Evolutionary conservation across 2,329 filamentous ascomycete genomes (phyloP).

Genomic region (Botrytis hyacinthi): DNA sequence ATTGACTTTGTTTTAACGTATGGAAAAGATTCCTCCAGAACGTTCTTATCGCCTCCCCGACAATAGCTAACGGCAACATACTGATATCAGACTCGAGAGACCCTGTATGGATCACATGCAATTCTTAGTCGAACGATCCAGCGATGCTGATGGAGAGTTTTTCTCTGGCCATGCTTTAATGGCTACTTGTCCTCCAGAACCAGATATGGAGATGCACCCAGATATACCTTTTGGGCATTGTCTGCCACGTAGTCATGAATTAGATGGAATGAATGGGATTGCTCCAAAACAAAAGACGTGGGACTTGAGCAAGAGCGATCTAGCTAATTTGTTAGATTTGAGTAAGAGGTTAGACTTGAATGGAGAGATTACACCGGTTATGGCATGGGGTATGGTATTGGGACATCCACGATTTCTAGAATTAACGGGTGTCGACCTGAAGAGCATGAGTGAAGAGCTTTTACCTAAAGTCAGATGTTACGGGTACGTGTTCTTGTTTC

Average conservation of each 20-base stretch:
- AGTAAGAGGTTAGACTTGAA: conserved; percentile 80
- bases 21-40: conserved; percentile 57
- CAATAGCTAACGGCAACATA: conserved; percentile 48
- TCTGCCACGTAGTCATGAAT: conserved; percentile 18
- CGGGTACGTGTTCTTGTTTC: conserved; percentile 62
- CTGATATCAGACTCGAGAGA: conserved; percentile 70
- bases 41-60: conserved; percentile 65
- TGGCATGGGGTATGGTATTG: conserved; percentile 85
- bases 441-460: conserved; percentile 69
- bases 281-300: conserved; percentile 60
- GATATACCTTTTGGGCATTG: conserved; percentile 54
- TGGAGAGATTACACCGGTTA: conserved; percentile 90
- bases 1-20: conserved; percentile 93
- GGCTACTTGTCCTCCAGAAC: conserved; percentile 76
- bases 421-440: conserved; percentile 67
- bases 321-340: conserved; percentile 79
- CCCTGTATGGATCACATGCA: conserved; percentile 92
- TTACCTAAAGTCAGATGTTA: conserved; percentile 85
- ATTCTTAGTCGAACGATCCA: conserved; percentile 64
- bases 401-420: conserved; percentile 66
- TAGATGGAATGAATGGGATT: not conserved
- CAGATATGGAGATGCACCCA: conserved; percentile 44
- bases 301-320: conserved; percentile 71
- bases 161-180: conserved; percentile 89
- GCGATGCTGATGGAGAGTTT: conserved; percentile 57